Evolutionary conservation across 2,329 filamentous ascomycete genomes (phyloP), one percentile per base, ranked within the genome.

Genomic region (Beauveria sp.): DNA sequence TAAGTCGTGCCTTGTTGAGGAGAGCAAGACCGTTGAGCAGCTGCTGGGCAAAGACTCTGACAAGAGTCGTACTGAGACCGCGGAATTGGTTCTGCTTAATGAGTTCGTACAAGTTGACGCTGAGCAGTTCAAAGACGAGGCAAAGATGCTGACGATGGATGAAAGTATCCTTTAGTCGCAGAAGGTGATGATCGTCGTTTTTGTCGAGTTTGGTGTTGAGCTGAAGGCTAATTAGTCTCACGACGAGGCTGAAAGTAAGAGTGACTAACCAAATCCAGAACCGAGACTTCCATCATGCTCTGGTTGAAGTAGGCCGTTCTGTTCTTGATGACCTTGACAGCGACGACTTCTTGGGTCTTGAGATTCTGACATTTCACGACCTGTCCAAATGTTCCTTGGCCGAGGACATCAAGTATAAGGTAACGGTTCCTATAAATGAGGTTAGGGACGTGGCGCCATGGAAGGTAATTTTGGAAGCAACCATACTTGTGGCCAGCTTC

Each of bases 41-140:
- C 76, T 99, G 95, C 74, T 99, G 95, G 14, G 95, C 95, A 75
- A 99, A 99, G 22, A 99, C 95, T 62, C 95, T 89, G 51, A 99
- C 95, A 53, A 99, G 83, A 0, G 95, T 99, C 24, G 95, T 99
- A 77, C 95, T 98, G 66, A 99, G 79, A 60, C 95, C 95, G 67
- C 95, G 88, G 83, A 99, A 99, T 72, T 99, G 95, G 72, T 99
- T 99, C 75, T 99, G 95, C 79, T 99, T 99, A 79, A 99, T 99
- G 65, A 99, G 81, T 76, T 99, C 95, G 77, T 99, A 99, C 65
- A 99, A 76, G 72, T 99, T 99, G 73, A 99, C 95, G 69, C 93
- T 98, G 61, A 99, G 81, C 59, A 99, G 81, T 76, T 99, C 95
- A 71, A 98, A 98, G 28, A 97, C 93, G 64, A 99, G 79, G 73